Base-by-base conservation (phyloP, 2,329 filamentous ascomycete genomes). In the Chrysosporium queenslandicum region DNA sequence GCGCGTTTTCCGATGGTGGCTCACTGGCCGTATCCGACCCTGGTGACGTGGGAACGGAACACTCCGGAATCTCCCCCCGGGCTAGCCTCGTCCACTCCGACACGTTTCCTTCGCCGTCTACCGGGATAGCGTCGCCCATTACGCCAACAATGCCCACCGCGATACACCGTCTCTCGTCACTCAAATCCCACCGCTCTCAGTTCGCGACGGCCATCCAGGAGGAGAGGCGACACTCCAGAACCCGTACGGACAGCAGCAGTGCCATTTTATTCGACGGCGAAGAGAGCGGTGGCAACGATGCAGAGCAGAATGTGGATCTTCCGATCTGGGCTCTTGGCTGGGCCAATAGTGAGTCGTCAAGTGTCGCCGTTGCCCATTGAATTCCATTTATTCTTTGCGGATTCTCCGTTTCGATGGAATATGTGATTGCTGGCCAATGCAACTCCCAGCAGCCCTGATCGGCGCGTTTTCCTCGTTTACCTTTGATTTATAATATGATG, bases 251-350 rank as follows among this genome's bases (percentile, higher is more conserved):
- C 55, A 72, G 69, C 56, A 71, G 69, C 52, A 71, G 74, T 59
- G 71, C 72, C 53, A 74, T 77, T 45, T 66, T 70, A 46, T 62
- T 72, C 41, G 69, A 69, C 47, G 63, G 69, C 20, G 66, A 69
- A 1, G 70, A 73, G 3, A 73, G 74, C 77, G 36, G 20, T 29
- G 42, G 29, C 9, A 55, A 53, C 3, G 52, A 50, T 21, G 21
- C 27, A 56, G 73, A 70, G 40, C 79, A 80, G 73, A 79, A 81
- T 47, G 60, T 77, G 9, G 74, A 74, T 4, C 70, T 75, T 50
- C 68, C 69, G 4, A 60, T 71, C 23, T 72, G 70, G 70, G 61
- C 67, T 42, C 57, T 67, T 53, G 61, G 68, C 40, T 64, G 68
- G 67, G 61, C 66, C 65, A 61, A 67, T 65, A 55, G 75, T 71